Percentiles rank a stretch among this genome's conserved stretches.
These are phyloP conservation scores for Penicillium sp. DNA, from an alignment of 2,329 filamentous ascomycete genomes.

Conservation along the genomic window DNA sequence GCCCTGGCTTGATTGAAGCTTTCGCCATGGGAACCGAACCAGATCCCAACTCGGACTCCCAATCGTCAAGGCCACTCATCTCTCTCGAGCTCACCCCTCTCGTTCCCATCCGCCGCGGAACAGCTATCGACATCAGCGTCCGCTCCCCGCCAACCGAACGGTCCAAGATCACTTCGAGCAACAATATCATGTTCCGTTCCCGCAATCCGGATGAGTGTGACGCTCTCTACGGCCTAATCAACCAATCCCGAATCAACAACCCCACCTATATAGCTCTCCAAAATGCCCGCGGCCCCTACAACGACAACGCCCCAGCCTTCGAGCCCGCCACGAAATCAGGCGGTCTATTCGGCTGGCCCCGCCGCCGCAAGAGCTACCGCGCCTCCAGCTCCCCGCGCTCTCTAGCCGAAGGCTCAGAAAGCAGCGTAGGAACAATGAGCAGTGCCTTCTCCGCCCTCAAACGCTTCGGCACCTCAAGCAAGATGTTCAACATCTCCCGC, in stretches of 20 bases:
- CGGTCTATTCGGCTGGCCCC: conserved; percentile 54
- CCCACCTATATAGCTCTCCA: conserved; percentile 81
- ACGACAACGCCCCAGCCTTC: conserved; percentile 53
- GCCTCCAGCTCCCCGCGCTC: conserved; percentile 59
- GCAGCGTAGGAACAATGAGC: conserved; percentile 73
- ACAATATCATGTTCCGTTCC: conserved; percentile 90
- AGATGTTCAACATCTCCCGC: conserved; percentile 78
- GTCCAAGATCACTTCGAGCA: conserved; percentile 68
- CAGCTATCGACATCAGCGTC: conserved; percentile 89
- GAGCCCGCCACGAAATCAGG: conserved; percentile 46
- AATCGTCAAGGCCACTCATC: conserved; percentile 53
- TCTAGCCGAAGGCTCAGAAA: conserved; percentile 66
- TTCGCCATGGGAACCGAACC: conserved; percentile 56
- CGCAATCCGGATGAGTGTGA: conserved; percentile 75
- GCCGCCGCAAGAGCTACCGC: conserved; percentile 56
- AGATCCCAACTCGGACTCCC: conserved; percentile 6
- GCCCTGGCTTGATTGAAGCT: conserved; percentile 66
- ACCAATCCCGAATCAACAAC: conserved; percentile 87
- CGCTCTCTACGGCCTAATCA: conserved; percentile 80
- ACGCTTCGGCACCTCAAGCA: conserved; percentile 70
- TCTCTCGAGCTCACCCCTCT: conserved; percentile 87
- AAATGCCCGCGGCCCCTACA: conserved; percentile 65
- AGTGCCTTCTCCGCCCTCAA: conserved; percentile 78
- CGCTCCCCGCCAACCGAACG: conserved; percentile 78
- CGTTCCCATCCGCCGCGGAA: conserved; percentile 87